Conservation (phyloP, 192 early-diverging fungal species). For the Gonapodya prolifera region DNA sequence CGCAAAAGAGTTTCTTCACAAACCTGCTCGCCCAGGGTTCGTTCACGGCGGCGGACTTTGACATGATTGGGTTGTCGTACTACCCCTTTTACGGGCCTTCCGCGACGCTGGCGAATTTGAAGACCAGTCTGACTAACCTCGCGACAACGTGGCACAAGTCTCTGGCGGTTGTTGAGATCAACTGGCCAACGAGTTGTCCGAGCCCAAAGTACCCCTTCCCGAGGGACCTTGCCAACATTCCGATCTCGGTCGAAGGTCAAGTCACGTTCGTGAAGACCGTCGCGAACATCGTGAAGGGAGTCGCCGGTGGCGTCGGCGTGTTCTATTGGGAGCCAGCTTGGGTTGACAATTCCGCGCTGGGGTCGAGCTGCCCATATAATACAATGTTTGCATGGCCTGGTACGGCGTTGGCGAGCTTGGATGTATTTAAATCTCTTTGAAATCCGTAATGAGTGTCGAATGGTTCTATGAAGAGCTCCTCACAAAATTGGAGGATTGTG, state of each 20-base stretch:
- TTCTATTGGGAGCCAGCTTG: conserved; percentile 22
- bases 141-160: conserved; percentile 15
- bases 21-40: conserved; percentile 13
- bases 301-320: conserved; percentile 4
- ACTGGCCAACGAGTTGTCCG: conserved; percentile 16
- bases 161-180: conserved; percentile 16
- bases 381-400: conserved; percentile 13
- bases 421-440: not conserved
- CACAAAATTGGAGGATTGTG: no score
- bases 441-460: no score
- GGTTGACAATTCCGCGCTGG: conserved; percentile 18
- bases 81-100: conserved; percentile 17
- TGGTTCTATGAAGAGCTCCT: no score
- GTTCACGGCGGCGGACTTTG: conserved; percentile 17
- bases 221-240: conserved; percentile 6
- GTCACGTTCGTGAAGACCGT: not conserved
- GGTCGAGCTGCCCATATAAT: conserved; percentile 14
- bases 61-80: conserved; percentile 20
- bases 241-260: conserved; percentile 3
- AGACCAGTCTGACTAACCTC: conserved; percentile 9
- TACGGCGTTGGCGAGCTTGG: not conserved
- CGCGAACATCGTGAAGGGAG: conserved; percentile 6
- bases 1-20: conserved; percentile 11
- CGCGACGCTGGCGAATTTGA: conserved; percentile 15
- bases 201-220: conserved; percentile 12